Conservation (phyloP, 208 protist genomes). For the Porcisia hertigi region DNA sequence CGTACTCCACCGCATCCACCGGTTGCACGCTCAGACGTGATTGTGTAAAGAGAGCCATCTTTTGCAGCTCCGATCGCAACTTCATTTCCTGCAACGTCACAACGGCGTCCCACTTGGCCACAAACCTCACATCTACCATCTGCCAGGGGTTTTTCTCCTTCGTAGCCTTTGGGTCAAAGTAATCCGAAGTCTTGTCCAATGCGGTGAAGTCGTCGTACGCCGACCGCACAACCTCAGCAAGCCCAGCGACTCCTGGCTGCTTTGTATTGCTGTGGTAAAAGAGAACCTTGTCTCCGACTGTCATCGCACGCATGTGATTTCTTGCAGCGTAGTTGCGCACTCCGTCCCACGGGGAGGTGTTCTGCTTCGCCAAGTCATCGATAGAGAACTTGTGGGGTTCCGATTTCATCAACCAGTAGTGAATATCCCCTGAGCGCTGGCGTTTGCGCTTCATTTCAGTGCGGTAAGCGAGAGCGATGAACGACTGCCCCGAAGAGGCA, state of each 20-base stretch:
- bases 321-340: constrained; percentile 87
- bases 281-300: constrained; percentile 67
- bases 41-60: constrained; percentile 76
- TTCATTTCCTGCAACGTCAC: constrained; percentile 64
- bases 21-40: constrained; percentile 80
- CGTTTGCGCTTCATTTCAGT: constrained; percentile 47
- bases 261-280: constrained; percentile 91
- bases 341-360: constrained; percentile 75
- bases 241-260: constrained; percentile 68
- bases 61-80: constrained; percentile 41
- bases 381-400: constrained; percentile 86
- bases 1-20: constrained; percentile 56
- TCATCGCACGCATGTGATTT: constrained; percentile 88
- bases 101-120: constrained; percentile 56
- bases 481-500: neutral
- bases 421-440: constrained; percentile 32
- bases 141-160: constrained; percentile 77
- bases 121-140: constrained; percentile 87
- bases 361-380: constrained; percentile 59
- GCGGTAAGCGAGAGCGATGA: neutral
- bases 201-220: constrained; percentile 82
- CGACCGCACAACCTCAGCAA: constrained; percentile 57
- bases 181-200: constrained; percentile 69
- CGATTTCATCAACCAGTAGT: constrained; percentile 88
- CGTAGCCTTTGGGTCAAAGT: constrained; percentile 70